Conservation (phyloP, 164 flowering plant genomes). For the Umbilicus rupestris region DNA sequence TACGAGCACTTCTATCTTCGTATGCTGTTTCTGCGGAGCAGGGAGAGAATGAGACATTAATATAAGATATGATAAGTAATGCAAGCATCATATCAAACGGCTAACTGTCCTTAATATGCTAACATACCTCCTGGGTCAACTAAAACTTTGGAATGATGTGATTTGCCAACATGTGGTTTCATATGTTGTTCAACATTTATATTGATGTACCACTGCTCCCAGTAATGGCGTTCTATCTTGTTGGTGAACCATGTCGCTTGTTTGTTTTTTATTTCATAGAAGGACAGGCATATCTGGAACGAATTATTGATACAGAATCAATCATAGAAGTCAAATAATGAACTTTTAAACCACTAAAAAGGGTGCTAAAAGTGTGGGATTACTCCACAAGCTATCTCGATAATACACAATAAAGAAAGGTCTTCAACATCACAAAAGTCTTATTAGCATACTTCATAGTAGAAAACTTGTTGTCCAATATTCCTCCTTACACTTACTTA, state of each 20-base stretch:
- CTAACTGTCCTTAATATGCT: not conserved
- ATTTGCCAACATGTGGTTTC: slow-evolving; percentile 55
- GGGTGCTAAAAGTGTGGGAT: not conserved
- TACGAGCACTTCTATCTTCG: slow-evolving; percentile 60
- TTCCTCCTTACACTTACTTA: no score
- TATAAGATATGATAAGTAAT: no score
- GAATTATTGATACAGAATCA: not conserved
- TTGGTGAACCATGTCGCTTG: slow-evolving; percentile 81
- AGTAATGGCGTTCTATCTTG: slow-evolving; percentile 69
- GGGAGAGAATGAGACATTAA: not conserved
- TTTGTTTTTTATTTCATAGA: slow-evolving; percentile 81
- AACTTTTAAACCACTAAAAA: not conserved
- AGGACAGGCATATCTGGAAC: slow-evolving; percentile 30
- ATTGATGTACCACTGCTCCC: slow-evolving; percentile 97
- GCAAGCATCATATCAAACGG: not conserved
- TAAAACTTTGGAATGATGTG: slow-evolving; percentile 59
- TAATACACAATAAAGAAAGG: no score
- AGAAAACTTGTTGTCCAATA: no score
- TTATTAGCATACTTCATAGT: no score
- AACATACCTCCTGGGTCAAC: slow-evolving; percentile 69
- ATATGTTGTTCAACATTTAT: slow-evolving; percentile 61
- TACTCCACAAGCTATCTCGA: not conserved
- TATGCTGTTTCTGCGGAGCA: slow-evolving; percentile 37
- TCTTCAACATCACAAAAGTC: no score
- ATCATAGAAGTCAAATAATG: not conserved